Evolutionary conservation across 345 rosid genomes (phyloP), one percentile per base, ranked within the genome.

Genomic region (Citrus inodora): DNA sequence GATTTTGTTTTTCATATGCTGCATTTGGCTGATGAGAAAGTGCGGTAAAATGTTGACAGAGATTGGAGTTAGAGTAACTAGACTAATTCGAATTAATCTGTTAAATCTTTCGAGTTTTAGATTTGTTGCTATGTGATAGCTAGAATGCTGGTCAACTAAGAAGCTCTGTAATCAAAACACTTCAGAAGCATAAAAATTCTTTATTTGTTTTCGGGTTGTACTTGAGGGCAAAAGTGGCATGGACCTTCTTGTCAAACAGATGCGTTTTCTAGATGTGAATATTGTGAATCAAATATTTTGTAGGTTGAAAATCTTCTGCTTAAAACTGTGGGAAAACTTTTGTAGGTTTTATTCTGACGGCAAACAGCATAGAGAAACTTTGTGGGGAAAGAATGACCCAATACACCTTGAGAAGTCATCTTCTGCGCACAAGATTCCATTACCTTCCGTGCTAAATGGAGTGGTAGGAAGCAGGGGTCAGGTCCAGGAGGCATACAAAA

Each of bases 301-400:
- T 30, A 58, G 25, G 33, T 33, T 21, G 21, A 40, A 32, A 4
- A 22, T 63, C 53, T 77, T 25, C 32, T 64, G 60, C 70, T 38
- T 28, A 63, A 46, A 73, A 76, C 16, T 24, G 28, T 19, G 30
- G 48, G 27, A 65, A 77, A 59, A 51, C 38, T 53, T 85, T 74
- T 89, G 76, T 74, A 94, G 97, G 92, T 90, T 92, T 86, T 86
- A 88, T 67, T 79, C 93, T 70, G 94, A 86, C 80, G 87, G 85
- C 30, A 93, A 91, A 78, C 85, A 82, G 27, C 70, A 75, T 32
- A 85, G 78, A 80, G 94, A 85, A 76, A 70, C 77, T 13, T 25
- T 68, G 25, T 83, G 92, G 92, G 73, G 83, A 59, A 87, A 85
- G 79, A 85, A 76, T 78, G 93, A 85, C 40, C 83, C 85, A 62